Evolutionary conservation across 306 rosid genomes (phyloP), one percentile per base, ranked within the genome.

Genomic region (Inga oerstediana): DNA sequence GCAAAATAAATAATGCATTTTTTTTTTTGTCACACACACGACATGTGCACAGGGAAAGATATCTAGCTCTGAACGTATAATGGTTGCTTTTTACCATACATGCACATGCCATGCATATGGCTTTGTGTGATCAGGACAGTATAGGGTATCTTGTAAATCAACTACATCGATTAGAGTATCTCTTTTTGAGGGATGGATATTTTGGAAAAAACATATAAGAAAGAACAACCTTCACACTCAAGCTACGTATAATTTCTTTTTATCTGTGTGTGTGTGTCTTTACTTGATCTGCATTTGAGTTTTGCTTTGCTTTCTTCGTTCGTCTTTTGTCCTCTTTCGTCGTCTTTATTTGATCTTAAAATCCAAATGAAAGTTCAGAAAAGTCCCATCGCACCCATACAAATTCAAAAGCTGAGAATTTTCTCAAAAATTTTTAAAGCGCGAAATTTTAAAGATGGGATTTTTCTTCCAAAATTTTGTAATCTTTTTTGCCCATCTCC

Each of bases 141-240:
- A 59, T 15, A 69, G 46, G 69, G 69, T 59, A 75, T 81, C 80
- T 39, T 61, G 67, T 82, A 79, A 74, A 84, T 52, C 16, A 87
- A 83, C 85, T 70, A 48, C 78, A 37, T 72, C 76, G 76, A 72
- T 72, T 72, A 45, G 46, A 78, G 86, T 78, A 66, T 72, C 61
- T 77, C 62, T 67, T 75, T 86, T 80, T 82, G 27, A 59, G 78
- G 37, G 62, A 79, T 82, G 37, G 51, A 66, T 56, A 84, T 82
- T 67, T 69, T 58, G 64, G 65, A 67, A 49, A 19, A 52, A 51
- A 52, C 10, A 58, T 7, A 49, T 11, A 54, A 39, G 52, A 16
- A 54, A 15, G 64, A 72, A 69, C 77, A 85, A 79, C 77, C 94
- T 88, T 92, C 90, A 87, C 81, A 11, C 79, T 88, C 88, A 92